These are phyloP conservation scores for Laguncularia racemosa DNA, from an alignment of 345 rosid genomes.

Conservation along the genomic window DNA sequence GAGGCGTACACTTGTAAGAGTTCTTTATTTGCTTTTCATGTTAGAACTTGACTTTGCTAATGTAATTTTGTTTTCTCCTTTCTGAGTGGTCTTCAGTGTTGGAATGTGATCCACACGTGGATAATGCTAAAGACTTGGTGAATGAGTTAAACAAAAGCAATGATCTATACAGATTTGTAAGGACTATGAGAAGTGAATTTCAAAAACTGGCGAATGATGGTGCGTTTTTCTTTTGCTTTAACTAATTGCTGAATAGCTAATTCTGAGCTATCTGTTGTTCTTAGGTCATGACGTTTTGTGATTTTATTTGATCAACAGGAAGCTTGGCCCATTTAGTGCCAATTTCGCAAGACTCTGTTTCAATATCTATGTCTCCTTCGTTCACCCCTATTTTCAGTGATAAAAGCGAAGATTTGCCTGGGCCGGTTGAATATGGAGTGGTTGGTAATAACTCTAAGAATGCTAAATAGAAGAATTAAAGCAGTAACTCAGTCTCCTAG, in stretches of 20 bases:
- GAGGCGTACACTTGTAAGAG: conserved; percentile 61
- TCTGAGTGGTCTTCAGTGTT: conserved; percentile 42
- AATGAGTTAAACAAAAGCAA: conserved; percentile 69
- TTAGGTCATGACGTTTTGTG: not conserved
- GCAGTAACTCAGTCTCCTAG: conserved; percentile 37
- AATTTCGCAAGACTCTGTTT: conserved; percentile 42
- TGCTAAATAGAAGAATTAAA: conserved; percentile 19
- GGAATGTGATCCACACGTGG: conserved; percentile 62
- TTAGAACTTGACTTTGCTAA: conserved; percentile 5
- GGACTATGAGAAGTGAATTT: conserved; percentile 75
- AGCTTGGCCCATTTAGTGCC: conserved; percentile 25
- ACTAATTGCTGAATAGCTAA: not conserved
- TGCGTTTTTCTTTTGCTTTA: conserved; percentile 16
- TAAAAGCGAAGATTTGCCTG: conserved; percentile 41
- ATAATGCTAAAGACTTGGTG: conserved; percentile 52
- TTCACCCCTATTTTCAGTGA: conserved; percentile 45
- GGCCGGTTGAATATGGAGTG: conserved; percentile 22
- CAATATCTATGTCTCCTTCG: conserved; percentile 62
- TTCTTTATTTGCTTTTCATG: conserved; percentile 3
- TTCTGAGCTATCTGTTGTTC: not conserved
- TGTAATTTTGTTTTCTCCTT: conserved; percentile 8
- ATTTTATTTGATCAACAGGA: conserved; percentile 31
- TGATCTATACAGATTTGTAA: conserved; percentile 75
- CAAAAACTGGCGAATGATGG: conserved; percentile 53
- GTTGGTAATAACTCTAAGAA: conserved; percentile 23